Percentiles rank a stretch among this genome's conserved stretches.
Evolutionary conservation across 225 moss, liverwort and hornwort species (phyloP).

Genomic region (Antitrichia curtipendula): DNA sequence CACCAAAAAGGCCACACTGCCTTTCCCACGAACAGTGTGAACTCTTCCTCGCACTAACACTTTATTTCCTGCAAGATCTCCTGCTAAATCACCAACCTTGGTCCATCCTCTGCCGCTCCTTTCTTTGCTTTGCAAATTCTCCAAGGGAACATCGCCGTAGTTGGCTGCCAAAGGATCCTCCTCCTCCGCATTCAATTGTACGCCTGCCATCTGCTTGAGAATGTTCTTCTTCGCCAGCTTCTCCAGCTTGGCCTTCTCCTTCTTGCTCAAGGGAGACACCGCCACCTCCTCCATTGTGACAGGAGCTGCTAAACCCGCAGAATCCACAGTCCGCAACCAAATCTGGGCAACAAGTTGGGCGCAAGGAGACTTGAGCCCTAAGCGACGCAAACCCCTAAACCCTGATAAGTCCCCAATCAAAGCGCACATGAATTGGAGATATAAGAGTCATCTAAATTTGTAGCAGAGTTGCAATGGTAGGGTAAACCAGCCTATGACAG

Average conservation of each 20-base stretch:
- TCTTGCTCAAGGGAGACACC: slow-evolving; percentile 13
- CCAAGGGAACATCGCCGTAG: slow-evolving; percentile 57
- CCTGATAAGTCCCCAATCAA: neutral
- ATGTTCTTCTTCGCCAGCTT: slow-evolving; percentile 42
- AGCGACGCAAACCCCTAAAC: neutral
- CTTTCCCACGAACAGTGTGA: slow-evolving; percentile 57
- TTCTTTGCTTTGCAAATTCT: slow-evolving; percentile 49
- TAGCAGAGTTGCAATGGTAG: no score
- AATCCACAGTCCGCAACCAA: neutral
- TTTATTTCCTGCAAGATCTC: slow-evolving; percentile 17
- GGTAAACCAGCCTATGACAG: no score
- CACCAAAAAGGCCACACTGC: slow-evolving; percentile 53
- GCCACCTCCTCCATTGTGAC: slow-evolving; percentile 1
- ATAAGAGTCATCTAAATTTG: neutral
- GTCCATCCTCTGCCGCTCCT: slow-evolving; percentile 46
- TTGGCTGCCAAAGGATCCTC: slow-evolving; percentile 51
- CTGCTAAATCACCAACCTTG: slow-evolving; percentile 21
- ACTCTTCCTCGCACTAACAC: slow-evolving; percentile 76
- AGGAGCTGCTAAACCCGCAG: neutral
- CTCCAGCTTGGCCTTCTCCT: slow-evolving; percentile 36
- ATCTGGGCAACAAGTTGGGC: neutral
- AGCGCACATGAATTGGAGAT: neutral
- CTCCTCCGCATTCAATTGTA: slow-evolving; percentile 36
- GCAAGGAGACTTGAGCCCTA: neutral
- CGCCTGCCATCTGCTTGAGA: slow-evolving; percentile 46